Base-by-base conservation (phyloP, 768 basidiomycete species). In the Vararia minispora region DNA sequence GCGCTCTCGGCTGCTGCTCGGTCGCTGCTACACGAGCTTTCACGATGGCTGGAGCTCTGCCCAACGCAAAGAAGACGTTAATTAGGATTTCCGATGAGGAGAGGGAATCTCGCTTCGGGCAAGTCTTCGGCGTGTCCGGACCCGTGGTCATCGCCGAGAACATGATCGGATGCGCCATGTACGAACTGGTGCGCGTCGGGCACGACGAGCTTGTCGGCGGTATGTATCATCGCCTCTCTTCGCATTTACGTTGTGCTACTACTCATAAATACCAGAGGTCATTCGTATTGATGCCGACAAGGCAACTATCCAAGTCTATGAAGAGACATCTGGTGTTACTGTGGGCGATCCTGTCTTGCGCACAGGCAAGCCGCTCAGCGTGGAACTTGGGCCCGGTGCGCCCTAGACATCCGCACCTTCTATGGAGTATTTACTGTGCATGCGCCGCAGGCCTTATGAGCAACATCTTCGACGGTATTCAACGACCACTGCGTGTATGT, bases 391-490 rank as follows among this genome's bases (percentile, higher is more conserved):
- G 24, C 95, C 95, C 54, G 94, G 92, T 90, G 54, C 40, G 71
- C 58, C 12, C 3, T 30, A 13, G 18, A 11, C 32, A 29, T 37
- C 32, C 9, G 26, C 8, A 6, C 24, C 18, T 31, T 20, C 37
- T 32, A 13, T 5, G 37, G 9, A 12, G 20, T 13, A 22, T 37
- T 31, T 31, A 30, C 33, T 28, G 12, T 36, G 44, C 38, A 35
- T 44, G 29, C 26, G 9, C 20, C 30, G 2, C 42, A 95, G 94
- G 95, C 50, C 65, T 99, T 42, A 98, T 99, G 95, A 80, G 79
- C n/a, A 98, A 99, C 59, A 99, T 99, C 53, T 90, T 94, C 50
- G 92, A 97, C 63, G 91, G 92, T 52, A 92, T 94, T 55, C 91
- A 95, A 59, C 77, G 91, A 54, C 91, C 91, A 42, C 66, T 90